Evolutionary conservation across 1,139 yeast genomes (phyloP), one percentile per base, ranked within the genome.

Genomic region (Diutina catenulata): DNA sequence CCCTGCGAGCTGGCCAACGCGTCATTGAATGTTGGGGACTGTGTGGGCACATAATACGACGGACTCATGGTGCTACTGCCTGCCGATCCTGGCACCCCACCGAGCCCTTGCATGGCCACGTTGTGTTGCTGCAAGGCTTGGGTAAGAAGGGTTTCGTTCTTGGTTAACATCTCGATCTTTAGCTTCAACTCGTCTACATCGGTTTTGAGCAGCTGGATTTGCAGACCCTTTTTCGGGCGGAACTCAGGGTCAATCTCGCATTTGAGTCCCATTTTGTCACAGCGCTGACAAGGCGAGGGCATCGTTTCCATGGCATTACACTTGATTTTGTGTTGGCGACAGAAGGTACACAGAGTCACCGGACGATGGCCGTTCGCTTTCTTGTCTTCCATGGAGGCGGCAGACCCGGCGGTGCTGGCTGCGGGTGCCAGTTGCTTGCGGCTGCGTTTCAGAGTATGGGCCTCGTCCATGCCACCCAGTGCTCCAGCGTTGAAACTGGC

Each of bases 211-310:
- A 80, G 70, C 50, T 86, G 95, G 31, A 87, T 79, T 56, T 86
- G 95, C 3, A 91, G 80, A 1, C 95, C 95, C 56, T 86, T 87
- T 50, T 83, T 80, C 3, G 96, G 96, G 50, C 88, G 71, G 56
- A 86, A 88, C 48, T 80, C 80, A 1, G 96, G 96, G 53, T 88
- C 95, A 26, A 88, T 83, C 49, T 82, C 88, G 62, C 97, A 88
- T 43, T 70, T 72, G 32, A 87, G 64, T 2, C 76, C 79, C 83
- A 82, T 80, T 50, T 80, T 67, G 37, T 76, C 80, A 57, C 96
- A 88, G 42, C 95, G 60, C 24, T 80, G 72, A 55, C 96, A 88
- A 0, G 95, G 84, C 11, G 68, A 66, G 2, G 96, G 96, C 48
- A 73, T 81, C 43, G 80, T 76, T 20, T 82, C 91, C 3, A 84